phyloP scores from a whole-genome alignment of 257 asterid species.

The Nicotiana paniculata region DNA sequence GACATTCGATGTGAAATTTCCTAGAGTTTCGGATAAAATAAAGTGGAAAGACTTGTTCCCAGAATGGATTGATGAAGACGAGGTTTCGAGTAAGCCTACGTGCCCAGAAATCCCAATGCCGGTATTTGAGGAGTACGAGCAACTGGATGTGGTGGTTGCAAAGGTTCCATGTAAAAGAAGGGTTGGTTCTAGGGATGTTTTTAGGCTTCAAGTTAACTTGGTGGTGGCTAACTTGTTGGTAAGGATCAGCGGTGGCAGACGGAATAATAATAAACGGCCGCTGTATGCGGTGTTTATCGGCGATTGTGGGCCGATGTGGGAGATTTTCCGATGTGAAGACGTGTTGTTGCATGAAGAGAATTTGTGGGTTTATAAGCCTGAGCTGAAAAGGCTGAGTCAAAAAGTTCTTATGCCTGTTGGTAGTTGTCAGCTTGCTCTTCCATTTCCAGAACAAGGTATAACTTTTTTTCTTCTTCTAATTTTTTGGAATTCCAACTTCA shows the following conservation, averaged over 20 bases:
- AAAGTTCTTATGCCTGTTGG: conserved; percentile 68
- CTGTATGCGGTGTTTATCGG: conserved; percentile 57
- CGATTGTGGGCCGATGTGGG: conserved; percentile 63
- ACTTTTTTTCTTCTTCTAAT: not conserved
- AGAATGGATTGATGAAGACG: conserved; percentile 37
- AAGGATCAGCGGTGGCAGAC: conserved; percentile 27
- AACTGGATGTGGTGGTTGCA: conserved; percentile 55
- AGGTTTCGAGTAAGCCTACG: not conserved
- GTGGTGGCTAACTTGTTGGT: conserved; percentile 63
- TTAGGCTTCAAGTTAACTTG: conserved; percentile 69
- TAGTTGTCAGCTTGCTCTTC: conserved; percentile 53
- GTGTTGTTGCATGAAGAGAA: conserved; percentile 39
- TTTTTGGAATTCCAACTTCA: not conserved
- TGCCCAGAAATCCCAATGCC: conserved; percentile 77
- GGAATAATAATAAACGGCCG: conserved; percentile 13
- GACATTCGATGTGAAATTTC: conserved; percentile 22
- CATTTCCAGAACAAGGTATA: conserved; percentile 37
- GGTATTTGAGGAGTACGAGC: conserved; percentile 21
- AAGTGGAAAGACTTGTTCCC: conserved; percentile 60
- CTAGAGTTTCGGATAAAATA: conserved; percentile 17
- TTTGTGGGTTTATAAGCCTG: conserved; percentile 47
- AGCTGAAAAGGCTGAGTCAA: conserved; percentile 33
- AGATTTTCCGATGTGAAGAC: conserved; percentile 73
- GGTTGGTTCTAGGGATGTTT: conserved; percentile 46
- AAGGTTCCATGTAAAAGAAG: conserved; percentile 34